Conservation (phyloP, 2,329 filamentous ascomycete species). For the Trichoderma atroviride region DNA sequence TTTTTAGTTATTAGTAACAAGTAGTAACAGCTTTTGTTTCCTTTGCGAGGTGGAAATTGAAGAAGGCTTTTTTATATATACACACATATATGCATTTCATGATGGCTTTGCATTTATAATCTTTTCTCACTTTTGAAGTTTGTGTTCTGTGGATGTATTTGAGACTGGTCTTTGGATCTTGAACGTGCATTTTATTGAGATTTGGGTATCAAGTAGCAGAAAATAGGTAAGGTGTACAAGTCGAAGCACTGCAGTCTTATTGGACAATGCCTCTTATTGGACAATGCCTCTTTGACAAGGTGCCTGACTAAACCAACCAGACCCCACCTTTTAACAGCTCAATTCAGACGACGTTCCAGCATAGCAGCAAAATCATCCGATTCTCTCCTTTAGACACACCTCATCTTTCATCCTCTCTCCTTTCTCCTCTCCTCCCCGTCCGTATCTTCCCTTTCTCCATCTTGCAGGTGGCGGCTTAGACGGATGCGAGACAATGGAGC, state of each 20-base stretch:
- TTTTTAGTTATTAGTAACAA: background rate
- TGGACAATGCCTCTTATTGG: slow-evolving; percentile 16
- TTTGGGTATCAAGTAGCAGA: no score
- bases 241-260: background rate
- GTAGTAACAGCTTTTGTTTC: background rate
- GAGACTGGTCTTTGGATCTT: no score
- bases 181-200: background rate
- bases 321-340: background rate
- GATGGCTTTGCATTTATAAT: background rate
- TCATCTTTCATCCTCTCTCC: background rate
- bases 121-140: background rate
- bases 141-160: background rate
- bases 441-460: background rate
- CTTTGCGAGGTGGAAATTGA: background rate
- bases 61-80: background rate
- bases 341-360: slow-evolving; percentile 14
- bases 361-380: slow-evolving; percentile 2
- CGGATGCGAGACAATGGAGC: slow-evolving; percentile 22
- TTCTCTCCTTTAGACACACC: slow-evolving; percentile 7
- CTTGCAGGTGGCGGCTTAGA: background rate
- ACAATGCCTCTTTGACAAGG: background rate
- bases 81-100: background rate
- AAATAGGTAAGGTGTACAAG: background rate
- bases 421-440: background rate
- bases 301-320: background rate